Evolutionary conservation across 805 yeast species (phyloP), one percentile per base, ranked within the genome.

Genomic region (Hanseniaspora valbyensis): DNA sequence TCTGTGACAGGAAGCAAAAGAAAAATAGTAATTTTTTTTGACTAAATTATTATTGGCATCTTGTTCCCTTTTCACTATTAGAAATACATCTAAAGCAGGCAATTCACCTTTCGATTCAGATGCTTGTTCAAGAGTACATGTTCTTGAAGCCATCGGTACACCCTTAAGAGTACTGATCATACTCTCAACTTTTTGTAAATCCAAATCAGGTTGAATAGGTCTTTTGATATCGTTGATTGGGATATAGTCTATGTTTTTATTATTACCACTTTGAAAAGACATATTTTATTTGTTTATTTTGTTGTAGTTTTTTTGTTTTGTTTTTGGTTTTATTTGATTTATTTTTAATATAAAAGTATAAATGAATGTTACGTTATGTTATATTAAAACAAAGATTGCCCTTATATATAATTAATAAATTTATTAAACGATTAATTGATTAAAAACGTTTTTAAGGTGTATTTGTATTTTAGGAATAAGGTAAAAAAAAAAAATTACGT

Each of bases 1-100:
- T 54, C 95, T 66, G 61, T 86, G 95, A 61, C 95, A 86, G 0
- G 95, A 95, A 6, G 95, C 95, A 65, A 86, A 86, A 1, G 89
- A 94, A 64, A 83, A 85, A 59, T 81, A 85, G 61, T 73, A 73
- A 33, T 65, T 42, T 22, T 28, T 41, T 13, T 49, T 42, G 4
- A 29, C 33, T 16, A 26, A n/a, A 12, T 49, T 38, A 2, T 43
- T 44, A 5, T 50, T 22, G 8, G 26, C 70, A 44, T 75, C 66
- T 1, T 86, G 90, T 7, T 73, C 62, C 38, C 81, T 82, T 39
- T 80, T 69, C 2, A 85, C 83, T 33, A 73, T 71, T 54, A 48
- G 37, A 19, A 86, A 65, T 0, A 86, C 87, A 63, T 86, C 95
- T 14, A 87, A 73, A 1, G 95, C 90, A 2, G 95, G 95, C 34